Conservation (phyloP, 2,329 filamentous ascomycete genomes). For the Thielaviopsis punctulata region DNA sequence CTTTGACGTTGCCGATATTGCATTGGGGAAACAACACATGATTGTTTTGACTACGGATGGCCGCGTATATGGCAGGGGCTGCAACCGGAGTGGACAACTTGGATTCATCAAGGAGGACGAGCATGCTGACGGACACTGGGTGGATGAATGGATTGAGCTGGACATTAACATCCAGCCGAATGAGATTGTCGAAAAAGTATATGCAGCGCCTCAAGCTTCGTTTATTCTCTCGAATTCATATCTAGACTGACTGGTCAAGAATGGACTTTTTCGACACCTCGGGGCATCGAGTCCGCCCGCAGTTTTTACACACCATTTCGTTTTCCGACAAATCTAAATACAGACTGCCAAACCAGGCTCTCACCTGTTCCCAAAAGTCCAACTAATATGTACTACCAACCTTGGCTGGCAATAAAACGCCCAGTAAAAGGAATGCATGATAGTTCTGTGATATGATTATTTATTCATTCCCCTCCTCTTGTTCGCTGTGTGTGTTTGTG, state of each 20-base stretch:
- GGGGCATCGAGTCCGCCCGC: not conserved
- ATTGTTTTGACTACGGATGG: conserved; percentile 33
- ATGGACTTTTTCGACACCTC: not conserved
- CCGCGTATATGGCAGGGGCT: conserved; percentile 36
- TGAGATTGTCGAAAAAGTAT: conserved; percentile 24
- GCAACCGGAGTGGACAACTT: conserved; percentile 42
- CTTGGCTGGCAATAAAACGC: not conserved
- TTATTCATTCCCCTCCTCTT: conserved; percentile 6
- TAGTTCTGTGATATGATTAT: conserved; percentile 7
- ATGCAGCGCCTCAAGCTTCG: conserved; percentile 31
- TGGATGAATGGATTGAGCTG: conserved; percentile 22
- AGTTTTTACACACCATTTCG: not conserved
- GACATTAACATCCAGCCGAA: conserved; percentile 16
- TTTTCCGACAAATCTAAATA: no score
- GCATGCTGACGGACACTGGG: conserved; percentile 8
- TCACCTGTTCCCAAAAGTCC: no score
- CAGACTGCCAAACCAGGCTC: no score
- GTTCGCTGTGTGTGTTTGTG: no score
- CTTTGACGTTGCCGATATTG: conserved; percentile 36
- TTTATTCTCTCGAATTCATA: conserved; percentile 25
- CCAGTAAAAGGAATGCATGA: not conserved
- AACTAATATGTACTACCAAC: not conserved
- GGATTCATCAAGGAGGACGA: conserved; percentile 23
- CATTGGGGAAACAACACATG: conserved; percentile 41
- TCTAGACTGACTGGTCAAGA: not conserved